Conservation (phyloP, 768 basidiomycete species). For the Serendipita sp. region DNA sequence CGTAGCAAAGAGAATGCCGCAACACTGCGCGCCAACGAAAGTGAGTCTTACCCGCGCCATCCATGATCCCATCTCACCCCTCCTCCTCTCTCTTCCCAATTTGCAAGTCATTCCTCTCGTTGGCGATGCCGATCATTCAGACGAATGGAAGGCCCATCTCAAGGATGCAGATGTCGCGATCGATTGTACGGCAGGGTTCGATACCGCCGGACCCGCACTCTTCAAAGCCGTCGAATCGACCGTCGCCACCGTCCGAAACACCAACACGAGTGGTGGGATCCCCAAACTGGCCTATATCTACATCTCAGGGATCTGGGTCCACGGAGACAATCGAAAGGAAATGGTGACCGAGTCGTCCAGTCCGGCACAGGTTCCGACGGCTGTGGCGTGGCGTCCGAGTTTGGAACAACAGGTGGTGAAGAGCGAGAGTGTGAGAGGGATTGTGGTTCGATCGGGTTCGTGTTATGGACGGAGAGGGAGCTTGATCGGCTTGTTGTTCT, state of each 20-base stretch:
- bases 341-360: too few relatives aligned
- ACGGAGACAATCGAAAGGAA: conserved; percentile 22
- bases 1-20: conserved; percentile 24
- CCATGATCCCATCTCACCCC: too few relatives aligned
- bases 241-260: conserved; percentile 21
- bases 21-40: conserved; percentile 27
- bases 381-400: conserved; percentile 23
- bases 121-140: not conserved
- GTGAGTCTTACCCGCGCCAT: conserved; percentile 16
- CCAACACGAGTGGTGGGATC: conserved; percentile 13
- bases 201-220: conserved; percentile 18
- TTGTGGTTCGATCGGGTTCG: conserved; percentile 31
- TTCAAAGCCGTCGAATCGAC: conserved; percentile 23
- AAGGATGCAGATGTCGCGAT: conserved; percentile 13
- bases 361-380: not conserved
- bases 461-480: conserved; percentile 31
- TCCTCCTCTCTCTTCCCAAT: not conserved
- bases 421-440: conserved; percentile 24
- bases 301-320: conserved; percentile 32
- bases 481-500: conserved; percentile 22
- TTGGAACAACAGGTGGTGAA: conserved; percentile 22
- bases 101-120: conserved; percentile 25
- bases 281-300: conserved; percentile 31
- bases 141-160: not conserved
- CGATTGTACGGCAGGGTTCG: conserved; percentile 13